phyloP scores from a whole-genome alignment of 805 yeast genomes.

The Schizosaccharomyces pombe region DNA sequence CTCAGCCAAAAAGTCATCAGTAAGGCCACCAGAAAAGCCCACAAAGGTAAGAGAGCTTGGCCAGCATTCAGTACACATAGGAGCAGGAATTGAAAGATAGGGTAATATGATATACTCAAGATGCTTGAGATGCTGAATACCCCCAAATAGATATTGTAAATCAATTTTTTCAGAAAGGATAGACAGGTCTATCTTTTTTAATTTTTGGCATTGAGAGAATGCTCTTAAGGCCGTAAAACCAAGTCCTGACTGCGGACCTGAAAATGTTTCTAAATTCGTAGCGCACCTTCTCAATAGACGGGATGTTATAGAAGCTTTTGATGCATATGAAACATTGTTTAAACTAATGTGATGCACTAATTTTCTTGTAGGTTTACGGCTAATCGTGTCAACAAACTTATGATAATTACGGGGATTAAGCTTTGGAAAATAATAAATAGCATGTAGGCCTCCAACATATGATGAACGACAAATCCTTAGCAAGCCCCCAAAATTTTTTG shows the following conservation, averaged over 20 bases:
- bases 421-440: not conserved
- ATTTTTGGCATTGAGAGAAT: slow-evolving; percentile 40
- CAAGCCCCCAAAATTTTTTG: not conserved
- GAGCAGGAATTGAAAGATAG: slow-evolving; percentile 44
- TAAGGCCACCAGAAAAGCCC: slow-evolving; percentile 70
- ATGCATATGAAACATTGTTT: slow-evolving; percentile 62
- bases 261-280: slow-evolving; percentile 35
- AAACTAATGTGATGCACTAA: slow-evolving; percentile 47
- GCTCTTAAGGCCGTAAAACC: slow-evolving; percentile 79
- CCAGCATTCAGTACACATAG: slow-evolving; percentile 34
- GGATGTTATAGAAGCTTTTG: slow-evolving; percentile 76
- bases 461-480: not conserved
- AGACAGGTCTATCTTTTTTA: slow-evolving; percentile 50
- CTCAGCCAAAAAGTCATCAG: slow-evolving; percentile 49
- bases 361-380: slow-evolving; percentile 19
- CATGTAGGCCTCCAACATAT: not conserved
- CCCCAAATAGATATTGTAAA: slow-evolving; percentile 49
- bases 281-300: slow-evolving; percentile 60
- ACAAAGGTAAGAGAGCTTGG: slow-evolving; percentile 52
- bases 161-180: slow-evolving; percentile 80
- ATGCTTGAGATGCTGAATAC: slow-evolving; percentile 37
- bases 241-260: slow-evolving; percentile 88
- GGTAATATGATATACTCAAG: slow-evolving; percentile 70
- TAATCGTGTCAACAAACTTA: not conserved
- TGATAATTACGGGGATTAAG: not conserved